Conservation (phyloP, 176 grass and related monocot genomes). For the Musa acuminata region DNA sequence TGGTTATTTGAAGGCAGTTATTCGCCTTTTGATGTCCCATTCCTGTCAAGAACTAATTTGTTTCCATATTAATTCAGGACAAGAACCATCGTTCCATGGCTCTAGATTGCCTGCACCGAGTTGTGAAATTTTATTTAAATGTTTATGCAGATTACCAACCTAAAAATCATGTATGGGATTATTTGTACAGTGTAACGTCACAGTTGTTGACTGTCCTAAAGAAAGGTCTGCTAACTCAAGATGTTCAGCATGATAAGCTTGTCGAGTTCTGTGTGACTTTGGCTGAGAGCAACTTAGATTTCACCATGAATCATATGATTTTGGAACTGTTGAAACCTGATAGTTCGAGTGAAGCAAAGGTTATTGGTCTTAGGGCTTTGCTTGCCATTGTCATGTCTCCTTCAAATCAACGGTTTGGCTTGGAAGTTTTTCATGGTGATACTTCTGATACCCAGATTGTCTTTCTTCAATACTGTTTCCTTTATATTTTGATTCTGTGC, state of each 20-base stretch:
- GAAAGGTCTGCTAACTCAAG: constrained; percentile 90
- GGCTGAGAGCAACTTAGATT: constrained; percentile 78
- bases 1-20: background rate
- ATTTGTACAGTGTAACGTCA: constrained; percentile 90
- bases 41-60: constrained; percentile 21
- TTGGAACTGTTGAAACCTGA: constrained; percentile 87
- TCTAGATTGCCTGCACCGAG: constrained; percentile 88
- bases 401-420: constrained; percentile 64
- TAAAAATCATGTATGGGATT: constrained; percentile 84
- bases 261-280: constrained; percentile 95
- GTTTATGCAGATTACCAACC: constrained; percentile 74
- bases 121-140: constrained; percentile 98
- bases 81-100: constrained; percentile 99
- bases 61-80: constrained; percentile 48
- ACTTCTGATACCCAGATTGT: background rate
- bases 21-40: background rate
- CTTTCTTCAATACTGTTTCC: background rate
- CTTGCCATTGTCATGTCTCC: constrained; percentile 87
- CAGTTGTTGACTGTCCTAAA: constrained; percentile 78
- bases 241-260: constrained; percentile 96
- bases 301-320: constrained; percentile 97
- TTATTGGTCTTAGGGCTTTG: constrained; percentile 84
- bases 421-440: constrained; percentile 79
- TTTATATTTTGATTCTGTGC: background rate
- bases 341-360: constrained; percentile 91